These are phyloP conservation scores for Parmales sp. DNA, from an alignment of 108 stramenopile genomes.

Conservation along the genomic window DNA sequence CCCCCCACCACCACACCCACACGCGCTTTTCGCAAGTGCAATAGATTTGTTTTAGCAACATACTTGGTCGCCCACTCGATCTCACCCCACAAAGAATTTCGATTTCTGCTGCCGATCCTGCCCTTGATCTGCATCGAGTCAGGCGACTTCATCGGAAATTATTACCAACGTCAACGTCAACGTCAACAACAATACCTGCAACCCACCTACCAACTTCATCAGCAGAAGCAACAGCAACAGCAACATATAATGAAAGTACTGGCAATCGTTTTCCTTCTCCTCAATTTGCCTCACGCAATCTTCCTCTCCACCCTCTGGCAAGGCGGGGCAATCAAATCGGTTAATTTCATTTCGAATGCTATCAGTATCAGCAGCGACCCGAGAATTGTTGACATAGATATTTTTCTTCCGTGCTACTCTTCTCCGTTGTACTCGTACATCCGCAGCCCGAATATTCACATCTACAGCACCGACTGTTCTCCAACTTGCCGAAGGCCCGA, in stretches of 20 bases:
- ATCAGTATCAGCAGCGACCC: constrained; percentile 18
- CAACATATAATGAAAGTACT: constrained; percentile 22
- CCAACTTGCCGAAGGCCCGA: constrained; percentile 47
- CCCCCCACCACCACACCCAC: neutral
- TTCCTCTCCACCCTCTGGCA: constrained; percentile 62
- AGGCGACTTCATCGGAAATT: constrained; percentile 20
- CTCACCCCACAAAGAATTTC: constrained; percentile 88
- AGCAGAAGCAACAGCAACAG: neutral
- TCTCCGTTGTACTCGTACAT: constrained; percentile 67
- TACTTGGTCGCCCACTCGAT: constrained; percentile 65
- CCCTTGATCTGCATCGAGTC: constrained; percentile 66
- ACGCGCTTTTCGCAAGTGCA: neutral
- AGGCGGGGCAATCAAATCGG: constrained; percentile 54
- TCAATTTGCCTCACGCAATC: constrained; percentile 40
- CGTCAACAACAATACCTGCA: neutral
- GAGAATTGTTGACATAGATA: neutral
- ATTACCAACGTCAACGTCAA: too few relatives aligned
- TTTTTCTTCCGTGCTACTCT: constrained; percentile 68
- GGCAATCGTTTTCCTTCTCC: constrained; percentile 27
- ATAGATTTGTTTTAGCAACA: neutral
- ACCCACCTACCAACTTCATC: neutral
- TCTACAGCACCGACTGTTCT: constrained; percentile 65
- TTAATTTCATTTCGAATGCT: constrained; percentile 35
- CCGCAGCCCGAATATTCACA: constrained; percentile 37
- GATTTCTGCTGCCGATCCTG: constrained; percentile 78